These are phyloP conservation scores for Cytospora piceicola DNA, from an alignment of 2,329 filamentous ascomycete species.

Conservation along the genomic window DNA sequence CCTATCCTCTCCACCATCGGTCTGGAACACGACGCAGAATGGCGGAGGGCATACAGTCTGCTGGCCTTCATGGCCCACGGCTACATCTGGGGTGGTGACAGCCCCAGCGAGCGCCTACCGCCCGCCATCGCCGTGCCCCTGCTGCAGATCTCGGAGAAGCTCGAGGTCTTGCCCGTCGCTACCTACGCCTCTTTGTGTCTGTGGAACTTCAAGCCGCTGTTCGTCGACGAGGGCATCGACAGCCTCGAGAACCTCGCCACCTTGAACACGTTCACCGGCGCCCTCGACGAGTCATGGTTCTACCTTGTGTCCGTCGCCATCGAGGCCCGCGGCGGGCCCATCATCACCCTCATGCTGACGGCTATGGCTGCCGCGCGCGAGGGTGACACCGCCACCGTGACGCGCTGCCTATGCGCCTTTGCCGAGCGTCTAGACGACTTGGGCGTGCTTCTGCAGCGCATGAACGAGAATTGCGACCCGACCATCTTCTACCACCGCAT, in stretches of 20 bases:
- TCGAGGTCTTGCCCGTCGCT: slow-evolving; percentile 89
- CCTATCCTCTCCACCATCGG: slow-evolving; percentile 82
- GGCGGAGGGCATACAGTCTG: slow-evolving; percentile 89
- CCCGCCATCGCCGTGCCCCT: slow-evolving; percentile 83
- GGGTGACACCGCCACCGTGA: slow-evolving; percentile 72
- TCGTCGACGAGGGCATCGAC: slow-evolving; percentile 79
- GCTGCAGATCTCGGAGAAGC: slow-evolving; percentile 71
- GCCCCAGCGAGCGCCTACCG: slow-evolving; percentile 77
- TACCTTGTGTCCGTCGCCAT: slow-evolving; percentile 96
- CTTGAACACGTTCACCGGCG: slow-evolving; percentile 88
- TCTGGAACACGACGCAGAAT: slow-evolving; percentile 84
- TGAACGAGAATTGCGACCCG: slow-evolving; percentile 96
- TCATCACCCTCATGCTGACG: slow-evolving; percentile 84
- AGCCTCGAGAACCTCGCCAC: slow-evolving; percentile 86
- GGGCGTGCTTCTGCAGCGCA: slow-evolving; percentile 75
- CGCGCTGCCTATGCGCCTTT: slow-evolving; percentile 75
- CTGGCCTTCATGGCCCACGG: slow-evolving; percentile 90
- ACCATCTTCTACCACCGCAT: slow-evolving; percentile 95
- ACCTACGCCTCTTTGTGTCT: slow-evolving; percentile 91
- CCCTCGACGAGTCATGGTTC: slow-evolving; percentile 97
- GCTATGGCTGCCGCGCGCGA: slow-evolving; percentile 80
- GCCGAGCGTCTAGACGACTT: slow-evolving; percentile 89
- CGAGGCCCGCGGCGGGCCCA: slow-evolving; percentile 85
- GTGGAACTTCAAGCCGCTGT: slow-evolving; percentile 97
- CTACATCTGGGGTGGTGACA: slow-evolving; percentile 95